Base-by-base conservation (phyloP, 306 rosid genomes). In the Lagenaria siceraria region DNA sequence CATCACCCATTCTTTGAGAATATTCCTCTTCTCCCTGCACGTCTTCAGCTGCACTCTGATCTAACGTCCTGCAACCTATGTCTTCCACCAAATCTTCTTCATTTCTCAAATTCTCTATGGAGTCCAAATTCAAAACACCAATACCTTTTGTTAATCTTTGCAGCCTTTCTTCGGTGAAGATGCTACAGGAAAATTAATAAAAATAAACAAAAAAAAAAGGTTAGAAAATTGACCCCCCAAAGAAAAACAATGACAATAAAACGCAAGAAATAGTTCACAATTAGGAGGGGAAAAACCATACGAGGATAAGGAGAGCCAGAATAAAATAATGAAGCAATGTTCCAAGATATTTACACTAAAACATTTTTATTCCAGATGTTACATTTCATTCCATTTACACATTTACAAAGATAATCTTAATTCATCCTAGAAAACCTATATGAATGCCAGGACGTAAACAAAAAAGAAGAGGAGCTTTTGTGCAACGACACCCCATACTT, bases 91-190 rank as follows among this genome's bases (percentile, higher is more conserved):
- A 83, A 77, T 29, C 78, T 65, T 83, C 83, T 51, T 80, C 89
- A 38, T 59, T 65, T 68, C 68, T 25, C 70, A 36, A 64, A 40
- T 84, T 86, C 71, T 87, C 93, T 78, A 79, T 33, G 49, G 54
- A 80, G 76, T 88, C 93, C 19, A 85, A 84, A 85, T 90, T 83
- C 78, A 92, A 84, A 85, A 87, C 83, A 69, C 80, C 88, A 75
- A 89, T 82, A 76, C 88, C 89, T 84, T 77, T 89, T 24, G 93
- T 88, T 83, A 96, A 82, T 79, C 94, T 86, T 77, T 96, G 97
- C 77, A 96, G 87, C 87, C 99, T 86, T 86, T 96, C 98, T 87
- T 96, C 98, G 24, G 86, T 89, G 88, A 96, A 92, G 82, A 96
- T 96, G 90, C 99, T 96, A 75, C 87, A 92, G 61, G 61, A 72